Conservation (phyloP, 192 early-diverging fungal species). For the Entomortierella beljakovae region DNA sequence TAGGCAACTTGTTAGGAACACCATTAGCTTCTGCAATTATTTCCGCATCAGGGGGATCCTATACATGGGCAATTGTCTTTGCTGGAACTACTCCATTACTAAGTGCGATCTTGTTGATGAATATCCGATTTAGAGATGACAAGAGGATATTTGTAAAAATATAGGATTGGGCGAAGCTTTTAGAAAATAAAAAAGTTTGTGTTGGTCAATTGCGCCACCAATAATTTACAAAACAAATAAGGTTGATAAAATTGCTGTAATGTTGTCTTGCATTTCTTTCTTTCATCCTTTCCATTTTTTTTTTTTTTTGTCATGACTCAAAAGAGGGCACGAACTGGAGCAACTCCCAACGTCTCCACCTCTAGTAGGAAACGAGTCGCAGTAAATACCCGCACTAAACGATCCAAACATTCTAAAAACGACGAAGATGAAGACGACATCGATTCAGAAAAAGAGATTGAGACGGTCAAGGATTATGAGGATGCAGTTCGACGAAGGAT, state of each 20-base stretch:
- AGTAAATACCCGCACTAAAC: neutral
- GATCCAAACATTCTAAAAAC: neutral
- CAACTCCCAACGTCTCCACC: neutral
- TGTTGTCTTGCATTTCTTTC: no score
- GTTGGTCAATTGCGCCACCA: no score
- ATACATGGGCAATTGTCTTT: constrained; percentile 30
- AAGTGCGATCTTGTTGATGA: constrained; percentile 6
- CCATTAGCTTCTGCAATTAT: constrained; percentile 55
- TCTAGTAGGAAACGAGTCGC: neutral
- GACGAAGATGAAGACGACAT: constrained; percentile 3
- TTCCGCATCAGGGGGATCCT: constrained; percentile 35
- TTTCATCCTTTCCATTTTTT: neutral
- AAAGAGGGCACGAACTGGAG: no score
- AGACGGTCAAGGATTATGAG: constrained; percentile 38
- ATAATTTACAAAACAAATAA: no score
- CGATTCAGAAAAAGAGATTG: constrained; percentile 45
- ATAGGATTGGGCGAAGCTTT: no score
- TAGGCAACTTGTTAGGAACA: constrained; percentile 55
- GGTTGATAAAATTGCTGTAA: no score
- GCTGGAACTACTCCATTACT: constrained; percentile 17
- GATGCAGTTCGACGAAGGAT: constrained; percentile 34
- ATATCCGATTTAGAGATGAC: constrained; percentile 15
- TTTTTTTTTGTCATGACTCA: neutral
- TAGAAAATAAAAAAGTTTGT: no score
- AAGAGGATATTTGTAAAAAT: constrained; percentile 27